Evolutionary conservation across 345 rosid species (phyloP).

Genomic region (Hevea brasiliensis): DNA sequence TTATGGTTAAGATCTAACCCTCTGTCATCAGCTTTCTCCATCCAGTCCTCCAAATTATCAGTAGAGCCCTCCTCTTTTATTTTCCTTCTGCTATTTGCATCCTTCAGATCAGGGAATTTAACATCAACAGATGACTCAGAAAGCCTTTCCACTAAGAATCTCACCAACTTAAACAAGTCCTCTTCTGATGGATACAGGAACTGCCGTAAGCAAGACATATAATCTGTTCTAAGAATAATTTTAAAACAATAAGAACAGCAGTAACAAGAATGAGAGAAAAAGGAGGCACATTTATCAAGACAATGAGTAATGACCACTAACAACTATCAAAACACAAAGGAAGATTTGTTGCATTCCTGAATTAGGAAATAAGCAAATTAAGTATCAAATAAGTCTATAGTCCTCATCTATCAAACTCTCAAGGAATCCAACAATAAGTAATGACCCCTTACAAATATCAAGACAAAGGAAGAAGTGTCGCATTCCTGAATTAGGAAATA

Average conservation of each 20-base stretch:
- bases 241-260: slow-evolving; percentile 49
- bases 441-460: background rate
- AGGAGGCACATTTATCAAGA: slow-evolving; percentile 4
- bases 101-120: slow-evolving; percentile 30
- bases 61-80: slow-evolving; percentile 17
- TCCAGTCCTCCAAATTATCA: slow-evolving; percentile 16
- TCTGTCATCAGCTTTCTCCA: slow-evolving; percentile 29
- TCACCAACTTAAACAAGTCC: slow-evolving; percentile 58
- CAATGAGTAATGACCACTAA: background rate
- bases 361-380: background rate
- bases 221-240: slow-evolving; percentile 61
- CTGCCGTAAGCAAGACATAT: slow-evolving; percentile 78
- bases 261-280: slow-evolving; percentile 18
- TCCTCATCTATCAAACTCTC: too few relatives aligned
- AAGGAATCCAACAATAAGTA: too few relatives aligned
- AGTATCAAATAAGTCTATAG: too few relatives aligned
- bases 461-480: background rate
- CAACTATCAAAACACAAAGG: background rate
- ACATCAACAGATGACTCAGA: slow-evolving; percentile 35
- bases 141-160: slow-evolving; percentile 72
- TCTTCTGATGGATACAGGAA: slow-evolving; percentile 77
- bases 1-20: slow-evolving; percentile 42
- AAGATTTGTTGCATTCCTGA: background rate
- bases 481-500: background rate
- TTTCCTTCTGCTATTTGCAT: slow-evolving; percentile 28